These are phyloP conservation scores for Triglochin maritima DNA, from an alignment of 106 monocot species.

Conservation along the genomic window DNA sequence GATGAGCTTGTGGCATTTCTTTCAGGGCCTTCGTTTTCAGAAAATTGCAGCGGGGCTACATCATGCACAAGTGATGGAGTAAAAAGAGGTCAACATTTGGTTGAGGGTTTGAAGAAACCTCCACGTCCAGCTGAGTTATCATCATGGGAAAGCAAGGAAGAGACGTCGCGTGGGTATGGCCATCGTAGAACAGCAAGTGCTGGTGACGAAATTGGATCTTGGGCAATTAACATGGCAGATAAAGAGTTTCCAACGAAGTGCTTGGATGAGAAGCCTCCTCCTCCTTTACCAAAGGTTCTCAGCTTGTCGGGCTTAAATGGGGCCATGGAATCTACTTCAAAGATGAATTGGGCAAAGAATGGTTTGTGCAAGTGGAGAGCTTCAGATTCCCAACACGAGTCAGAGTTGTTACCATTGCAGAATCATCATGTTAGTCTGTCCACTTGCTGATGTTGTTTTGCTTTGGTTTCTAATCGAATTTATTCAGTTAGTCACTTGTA, in stretches of 20 bases:
- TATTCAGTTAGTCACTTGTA: neutral
- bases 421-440: constrained; percentile 37
- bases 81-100: neutral
- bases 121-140: constrained; percentile 7
- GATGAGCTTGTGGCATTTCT: constrained; percentile 24
- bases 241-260: constrained; percentile 19
- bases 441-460: neutral
- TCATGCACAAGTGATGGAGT: neutral
- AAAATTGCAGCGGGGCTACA: neutral
- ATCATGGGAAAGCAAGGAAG: constrained; percentile 3
- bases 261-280: constrained; percentile 14
- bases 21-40: constrained; percentile 1
- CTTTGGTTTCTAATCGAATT: too few species aligned
- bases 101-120: constrained; percentile 13
- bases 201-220: constrained; percentile 24
- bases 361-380: constrained; percentile 36
- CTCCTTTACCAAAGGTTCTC: constrained; percentile 16
- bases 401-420: constrained; percentile 30
- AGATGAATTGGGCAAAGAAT: constrained; percentile 32
- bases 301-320: constrained; percentile 26
- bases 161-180: constrained; percentile 6
- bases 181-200: constrained; percentile 27
- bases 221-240: constrained; percentile 29
- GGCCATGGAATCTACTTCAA: constrained; percentile 30
- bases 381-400: constrained; percentile 13